Base-by-base conservation (phyloP, 2,329 filamentous ascomycete genomes). In the Aspergillus ochraceus region DNA sequence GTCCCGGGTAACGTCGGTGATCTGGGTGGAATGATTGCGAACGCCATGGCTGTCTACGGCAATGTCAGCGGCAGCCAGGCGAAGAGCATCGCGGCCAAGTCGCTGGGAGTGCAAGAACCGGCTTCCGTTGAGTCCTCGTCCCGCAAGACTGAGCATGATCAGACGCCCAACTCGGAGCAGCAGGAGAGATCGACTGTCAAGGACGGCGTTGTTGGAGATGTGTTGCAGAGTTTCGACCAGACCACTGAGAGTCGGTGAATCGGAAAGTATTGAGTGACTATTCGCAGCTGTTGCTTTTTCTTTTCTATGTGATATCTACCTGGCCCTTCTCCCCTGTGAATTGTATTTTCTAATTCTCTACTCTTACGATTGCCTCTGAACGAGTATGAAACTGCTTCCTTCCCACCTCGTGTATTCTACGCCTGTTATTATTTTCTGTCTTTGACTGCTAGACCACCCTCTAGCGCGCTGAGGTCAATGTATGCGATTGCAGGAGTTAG, bases 1-100 rank as follows among this genome's bases (percentile, higher is more conserved):
- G 93, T 99, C 14, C 95, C 95, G 0, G 95, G 95, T 11, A 98
- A 99, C 71, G 92, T 99, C 42, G 95, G 95, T 61, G 95, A 99
- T 74, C 93, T 99, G 68, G 90, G 92, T 57, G 88, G 91, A 67
- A 97, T 99, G 93, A 98, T 99, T 75, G 93, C 95, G 45, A 96
- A 91, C 19, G 95, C 93, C 2, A 88, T 99, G 83, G 90, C 92
- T 57, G 93, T 99, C 19, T 99, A 97, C 75, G 92, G 94, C 60
- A 97, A 96, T 76, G 91, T 99, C 49, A 92, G 87, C 68, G 86
- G 94, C 70, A 86, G 88, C 0, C 92, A 97, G 77, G 86, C 87
- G 26, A 89, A 86, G 73, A 81, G 83, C 11, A 83, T 90, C 76
- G 76, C 76, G 14, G 70, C 76, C 20, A 76, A 78, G 62, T 59